Conservation (phyloP, 129 eudicot species). For the Centella asiatica region DNA sequence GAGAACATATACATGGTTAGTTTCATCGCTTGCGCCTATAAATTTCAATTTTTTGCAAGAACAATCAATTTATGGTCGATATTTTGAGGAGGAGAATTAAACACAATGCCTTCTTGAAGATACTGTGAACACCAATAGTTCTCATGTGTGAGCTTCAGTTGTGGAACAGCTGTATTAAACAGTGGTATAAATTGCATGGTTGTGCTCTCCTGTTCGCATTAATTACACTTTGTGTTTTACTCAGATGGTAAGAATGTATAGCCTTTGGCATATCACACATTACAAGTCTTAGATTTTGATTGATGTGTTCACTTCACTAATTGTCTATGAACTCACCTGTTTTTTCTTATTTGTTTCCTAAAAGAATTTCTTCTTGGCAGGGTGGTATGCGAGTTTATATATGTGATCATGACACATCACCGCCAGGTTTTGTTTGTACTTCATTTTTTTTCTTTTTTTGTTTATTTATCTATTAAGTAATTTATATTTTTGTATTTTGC, state of each 20-base stretch:
- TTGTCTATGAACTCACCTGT: neutral
- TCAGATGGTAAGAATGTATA: neutral
- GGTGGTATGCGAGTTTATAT: conserved; percentile 80
- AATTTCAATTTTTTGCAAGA: no score
- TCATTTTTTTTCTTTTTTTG: neutral
- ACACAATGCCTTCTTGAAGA: neutral
- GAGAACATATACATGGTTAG: neutral
- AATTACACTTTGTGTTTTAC: neutral
- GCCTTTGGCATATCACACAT: neutral
- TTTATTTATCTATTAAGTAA: neutral
- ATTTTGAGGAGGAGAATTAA: neutral
- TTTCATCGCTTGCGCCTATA: neutral
- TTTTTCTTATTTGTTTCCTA: neutral
- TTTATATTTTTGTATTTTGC: no score
- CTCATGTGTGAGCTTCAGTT: neutral
- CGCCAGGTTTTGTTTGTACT: conserved; percentile 55
- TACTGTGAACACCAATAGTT: neutral
- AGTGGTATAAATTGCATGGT: neutral
- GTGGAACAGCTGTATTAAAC: neutral
- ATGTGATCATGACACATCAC: conserved; percentile 73
- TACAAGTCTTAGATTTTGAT: neutral
- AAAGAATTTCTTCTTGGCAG: conserved; percentile 22
- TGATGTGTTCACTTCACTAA: neutral
- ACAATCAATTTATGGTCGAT: neutral
- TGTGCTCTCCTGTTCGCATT: neutral